phyloP scores from a whole-genome alignment of 176 grass and related monocot species.

The Ananas comosus region DNA sequence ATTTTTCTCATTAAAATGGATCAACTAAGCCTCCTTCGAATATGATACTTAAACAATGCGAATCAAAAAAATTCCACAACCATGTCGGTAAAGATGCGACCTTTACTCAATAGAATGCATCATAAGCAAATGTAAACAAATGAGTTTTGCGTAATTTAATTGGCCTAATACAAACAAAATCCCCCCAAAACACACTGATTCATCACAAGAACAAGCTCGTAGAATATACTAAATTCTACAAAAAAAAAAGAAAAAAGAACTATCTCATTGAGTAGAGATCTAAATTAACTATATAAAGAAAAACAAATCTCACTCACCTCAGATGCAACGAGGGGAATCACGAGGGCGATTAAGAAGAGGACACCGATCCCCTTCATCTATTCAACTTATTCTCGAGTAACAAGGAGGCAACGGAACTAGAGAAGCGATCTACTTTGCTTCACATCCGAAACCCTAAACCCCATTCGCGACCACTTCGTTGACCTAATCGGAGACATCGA shows the following conservation, averaged over 20 bases:
- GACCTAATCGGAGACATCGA: background rate
- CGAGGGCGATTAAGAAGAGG: background rate
- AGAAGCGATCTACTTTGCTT: background rate
- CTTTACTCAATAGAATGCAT: too few species aligned
- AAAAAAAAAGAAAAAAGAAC: background rate
- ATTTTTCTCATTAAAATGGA: background rate
- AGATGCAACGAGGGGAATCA: background rate
- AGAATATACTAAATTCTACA: too few species aligned
- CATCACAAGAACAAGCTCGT: too few species aligned
- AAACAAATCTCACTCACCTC: background rate
- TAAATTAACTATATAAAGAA: background rate
- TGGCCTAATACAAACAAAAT: too few species aligned
- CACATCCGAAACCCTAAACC: background rate
- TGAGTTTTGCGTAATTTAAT: too few species aligned
- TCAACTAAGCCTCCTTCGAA: background rate
- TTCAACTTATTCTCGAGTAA: background rate
- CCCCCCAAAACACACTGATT: too few species aligned
- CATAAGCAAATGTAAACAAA: too few species aligned
- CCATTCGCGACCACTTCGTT: background rate
- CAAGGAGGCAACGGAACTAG: background rate
- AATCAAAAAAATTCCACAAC: too few species aligned
- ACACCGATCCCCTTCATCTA: background rate
- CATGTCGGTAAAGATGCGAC: too few species aligned
- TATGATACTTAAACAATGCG: too few species aligned
- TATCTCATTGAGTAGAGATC: background rate